Evolutionary conservation across 2,329 filamentous ascomycete genomes (phyloP), one percentile per base, ranked within the genome.

Genomic region (Xylaria sp.): DNA sequence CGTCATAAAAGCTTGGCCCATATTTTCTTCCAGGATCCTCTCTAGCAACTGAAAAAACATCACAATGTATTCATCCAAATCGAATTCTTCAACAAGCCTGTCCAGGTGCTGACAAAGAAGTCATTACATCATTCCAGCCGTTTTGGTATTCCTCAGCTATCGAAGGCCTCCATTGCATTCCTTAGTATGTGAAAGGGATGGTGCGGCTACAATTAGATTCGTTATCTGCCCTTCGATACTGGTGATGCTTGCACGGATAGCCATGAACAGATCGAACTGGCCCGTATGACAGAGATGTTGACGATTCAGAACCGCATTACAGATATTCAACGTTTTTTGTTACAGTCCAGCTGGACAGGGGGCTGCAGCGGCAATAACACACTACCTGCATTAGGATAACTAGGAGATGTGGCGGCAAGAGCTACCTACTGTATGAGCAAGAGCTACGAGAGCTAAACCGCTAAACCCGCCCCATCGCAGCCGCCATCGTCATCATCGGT

Each of bases 401-500:
- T 34, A 15, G 25, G 7, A n/a, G 20, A 1, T 6, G 34, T 37
- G 10, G 34, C 50, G 13, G 12, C 28, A 31, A 20, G 34, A 41
- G 50, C 57, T 39, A 23, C 23, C 3, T 25, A 25, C 25, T 28
- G 28, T 28, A 28, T 28, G 28, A 28, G 4, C 28, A 18, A 50
- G 28, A 28, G 34, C 34, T 10, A 37, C 34, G 39, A 37, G n/a
- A 64, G 44, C 65, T 56, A 56, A 56, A 56, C 51, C 50, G 44
- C 65, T 56, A 56, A 56, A 56, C 51, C 50, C 39, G 50, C 46
- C 58, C 59, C 63, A 58, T 63, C 25, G 55, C 44, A 60, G 68
- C 72, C 68, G 69, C 73, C 66, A 72, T 72, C 73, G 72, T 74
- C 74, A 73, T 75, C 67, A 73, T 63, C 39, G 25, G 65, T 66